Evolutionary conservation across 768 basidiomycete genomes (phyloP).

Genomic region (Leccinum rimulosum): DNA sequence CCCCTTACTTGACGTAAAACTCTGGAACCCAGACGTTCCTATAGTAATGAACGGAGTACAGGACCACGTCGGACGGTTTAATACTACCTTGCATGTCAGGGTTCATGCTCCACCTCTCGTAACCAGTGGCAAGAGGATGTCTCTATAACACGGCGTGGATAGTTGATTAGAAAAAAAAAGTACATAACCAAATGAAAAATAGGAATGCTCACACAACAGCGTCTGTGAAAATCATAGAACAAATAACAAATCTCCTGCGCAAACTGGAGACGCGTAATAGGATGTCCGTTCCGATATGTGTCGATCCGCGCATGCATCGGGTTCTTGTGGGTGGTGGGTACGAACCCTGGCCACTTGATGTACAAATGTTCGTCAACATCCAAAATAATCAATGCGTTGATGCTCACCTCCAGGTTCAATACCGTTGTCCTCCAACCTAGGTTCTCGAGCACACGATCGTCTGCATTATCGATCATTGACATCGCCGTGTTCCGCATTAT

Average conservation of each 20-base stretch:
- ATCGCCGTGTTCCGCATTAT: not conserved
- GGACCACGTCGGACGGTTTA: not conserved
- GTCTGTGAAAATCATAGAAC: not conserved
- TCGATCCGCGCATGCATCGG: not conserved
- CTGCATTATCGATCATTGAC: not conserved
- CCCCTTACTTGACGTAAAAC: not conserved
- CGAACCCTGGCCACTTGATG: constrained; percentile 3
- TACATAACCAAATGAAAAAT: not conserved
- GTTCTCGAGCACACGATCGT: not conserved
- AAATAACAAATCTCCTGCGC: not conserved
- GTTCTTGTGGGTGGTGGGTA: not conserved
- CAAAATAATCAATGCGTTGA: not conserved
- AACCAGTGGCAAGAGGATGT: not conserved
- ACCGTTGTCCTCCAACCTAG: constrained; percentile 1
- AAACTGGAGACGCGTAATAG: not conserved
- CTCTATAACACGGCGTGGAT: not conserved
- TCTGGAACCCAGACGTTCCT: not conserved
- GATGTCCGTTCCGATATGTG: not conserved
- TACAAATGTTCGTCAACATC: not conserved
- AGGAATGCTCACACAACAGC: not conserved
- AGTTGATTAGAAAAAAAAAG: not conserved
- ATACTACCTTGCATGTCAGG: not conserved
- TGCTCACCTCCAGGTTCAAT: not conserved
- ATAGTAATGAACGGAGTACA: not conserved
- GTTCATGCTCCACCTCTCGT: not conserved